These are phyloP conservation scores for Pestalotiopsis sp. DNA, from an alignment of 2,329 filamentous ascomycete species.

Conservation along the genomic window DNA sequence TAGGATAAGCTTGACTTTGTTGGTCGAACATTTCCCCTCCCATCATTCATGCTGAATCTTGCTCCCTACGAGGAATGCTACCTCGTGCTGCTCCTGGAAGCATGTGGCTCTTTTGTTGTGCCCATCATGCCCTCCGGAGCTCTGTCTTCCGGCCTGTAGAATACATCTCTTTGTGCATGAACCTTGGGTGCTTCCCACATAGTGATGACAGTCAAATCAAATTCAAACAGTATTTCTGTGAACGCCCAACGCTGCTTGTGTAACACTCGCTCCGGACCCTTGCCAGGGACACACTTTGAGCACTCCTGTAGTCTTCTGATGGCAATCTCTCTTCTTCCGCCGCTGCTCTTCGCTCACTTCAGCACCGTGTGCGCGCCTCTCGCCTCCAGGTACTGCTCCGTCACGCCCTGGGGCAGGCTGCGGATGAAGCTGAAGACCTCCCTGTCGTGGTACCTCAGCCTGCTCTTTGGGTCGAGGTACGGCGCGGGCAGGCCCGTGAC, in stretches of 20 bases:
- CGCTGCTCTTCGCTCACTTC: conserved; percentile 61
- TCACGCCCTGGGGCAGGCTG: conserved; percentile 76
- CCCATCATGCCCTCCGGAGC: background rate
- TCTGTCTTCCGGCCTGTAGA: background rate
- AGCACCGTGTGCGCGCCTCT: conserved; percentile 91
- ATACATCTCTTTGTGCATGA: background rate
- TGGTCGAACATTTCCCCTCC: conserved; percentile 69
- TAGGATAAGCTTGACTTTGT: conserved; percentile 97
- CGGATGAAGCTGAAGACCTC: conserved; percentile 89
- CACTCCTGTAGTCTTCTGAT: background rate
- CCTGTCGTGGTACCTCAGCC: conserved; percentile 88
- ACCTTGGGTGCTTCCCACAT: background rate
- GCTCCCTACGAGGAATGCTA: background rate
- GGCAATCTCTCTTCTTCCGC: background rate
- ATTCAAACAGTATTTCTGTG: background rate
- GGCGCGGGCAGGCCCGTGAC: conserved; percentile 89
- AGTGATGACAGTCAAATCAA: background rate
- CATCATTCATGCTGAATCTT: background rate
- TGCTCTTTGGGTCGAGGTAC: conserved; percentile 94
- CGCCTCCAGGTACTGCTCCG: conserved; percentile 87
- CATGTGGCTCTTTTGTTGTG: background rate
- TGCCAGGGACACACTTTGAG: background rate
- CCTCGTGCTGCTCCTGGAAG: background rate
- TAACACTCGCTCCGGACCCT: background rate
- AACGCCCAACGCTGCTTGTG: conserved; percentile 3